Conservation (phyloP, 768 basidiomycete species). For the Termitomyces sp. region DNA sequence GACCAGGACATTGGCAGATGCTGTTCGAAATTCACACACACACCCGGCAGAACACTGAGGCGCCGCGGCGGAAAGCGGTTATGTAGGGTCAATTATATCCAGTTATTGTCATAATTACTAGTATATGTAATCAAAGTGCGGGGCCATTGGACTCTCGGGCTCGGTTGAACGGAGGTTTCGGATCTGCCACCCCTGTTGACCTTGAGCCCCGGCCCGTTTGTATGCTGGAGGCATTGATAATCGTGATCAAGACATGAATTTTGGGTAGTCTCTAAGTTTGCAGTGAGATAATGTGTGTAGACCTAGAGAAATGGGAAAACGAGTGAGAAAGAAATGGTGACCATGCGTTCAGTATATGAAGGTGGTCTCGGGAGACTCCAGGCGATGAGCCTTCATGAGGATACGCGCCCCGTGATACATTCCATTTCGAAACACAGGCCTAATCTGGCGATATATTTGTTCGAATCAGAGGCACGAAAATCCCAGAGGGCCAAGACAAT, state of each 20-base stretch:
- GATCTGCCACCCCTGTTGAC: no score
- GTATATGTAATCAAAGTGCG: background rate
- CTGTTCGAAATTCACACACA: constrained; percentile 10
- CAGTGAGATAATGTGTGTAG: background rate
- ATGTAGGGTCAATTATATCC: background rate
- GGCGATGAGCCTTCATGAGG: background rate
- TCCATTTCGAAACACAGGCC: background rate
- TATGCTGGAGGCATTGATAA: no score
- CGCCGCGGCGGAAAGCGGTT: constrained; percentile 9
- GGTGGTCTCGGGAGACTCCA: background rate
- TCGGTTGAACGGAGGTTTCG: background rate
- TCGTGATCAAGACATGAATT: no score
- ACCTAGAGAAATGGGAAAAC: background rate
- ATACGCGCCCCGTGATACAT: background rate
- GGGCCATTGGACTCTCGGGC: background rate
- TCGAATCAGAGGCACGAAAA: background rate
- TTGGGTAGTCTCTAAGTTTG: no score
- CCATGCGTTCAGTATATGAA: background rate
- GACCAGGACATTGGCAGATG: constrained; percentile 7
- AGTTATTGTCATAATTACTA: background rate
- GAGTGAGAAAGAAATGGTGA: background rate
- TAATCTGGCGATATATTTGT: background rate
- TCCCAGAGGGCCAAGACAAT: no score
- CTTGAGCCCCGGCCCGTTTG: no score
- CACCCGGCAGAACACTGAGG: constrained; percentile 3